Conservation (phyloP, 164 flowering plant genomes). For the Amborella trichopoda region DNA sequence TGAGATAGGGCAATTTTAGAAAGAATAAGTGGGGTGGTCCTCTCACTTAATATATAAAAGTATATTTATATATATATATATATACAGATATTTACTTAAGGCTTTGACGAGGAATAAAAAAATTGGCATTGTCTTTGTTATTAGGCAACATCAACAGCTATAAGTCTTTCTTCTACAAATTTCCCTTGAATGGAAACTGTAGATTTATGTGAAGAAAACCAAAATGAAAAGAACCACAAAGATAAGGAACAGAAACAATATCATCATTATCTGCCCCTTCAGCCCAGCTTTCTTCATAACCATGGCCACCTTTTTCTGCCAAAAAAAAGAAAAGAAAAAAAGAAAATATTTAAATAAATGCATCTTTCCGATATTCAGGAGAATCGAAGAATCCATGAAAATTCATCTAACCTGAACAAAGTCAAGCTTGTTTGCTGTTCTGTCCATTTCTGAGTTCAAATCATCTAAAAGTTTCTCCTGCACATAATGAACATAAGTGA, state of each 20-base stretch:
- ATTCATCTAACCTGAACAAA: slow-evolving; percentile 11
- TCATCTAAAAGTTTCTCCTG: slow-evolving; percentile 13
- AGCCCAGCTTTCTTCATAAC: slow-evolving; percentile 37
- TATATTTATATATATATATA: too few species aligned
- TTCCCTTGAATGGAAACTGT: too few species aligned
- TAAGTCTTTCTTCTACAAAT: too few species aligned
- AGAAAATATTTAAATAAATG: not conserved
- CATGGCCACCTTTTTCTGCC: slow-evolving; percentile 15
- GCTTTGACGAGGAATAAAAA: too few species aligned
- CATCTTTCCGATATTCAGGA: too few species aligned
- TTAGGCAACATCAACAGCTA: too few species aligned
- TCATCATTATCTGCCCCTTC: slow-evolving; percentile 93
- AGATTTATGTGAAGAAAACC: slow-evolving; percentile 58
- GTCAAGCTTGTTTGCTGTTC: slow-evolving; percentile 10
- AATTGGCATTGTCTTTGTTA: too few species aligned
- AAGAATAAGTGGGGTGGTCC: too few species aligned
- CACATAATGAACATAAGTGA: not conserved
- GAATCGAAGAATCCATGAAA: not conserved
- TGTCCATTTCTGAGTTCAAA: slow-evolving; percentile 11
- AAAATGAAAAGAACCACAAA: slow-evolving; percentile 70
- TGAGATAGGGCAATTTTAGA: too few species aligned
- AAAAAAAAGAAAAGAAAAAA: not conserved
- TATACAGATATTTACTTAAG: too few species aligned
- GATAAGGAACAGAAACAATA: slow-evolving; percentile 44
- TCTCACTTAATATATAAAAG: too few species aligned